Base-by-base conservation (phyloP, 2,329 filamentous ascomycete species). In the Penicillium digitatum region DNA sequence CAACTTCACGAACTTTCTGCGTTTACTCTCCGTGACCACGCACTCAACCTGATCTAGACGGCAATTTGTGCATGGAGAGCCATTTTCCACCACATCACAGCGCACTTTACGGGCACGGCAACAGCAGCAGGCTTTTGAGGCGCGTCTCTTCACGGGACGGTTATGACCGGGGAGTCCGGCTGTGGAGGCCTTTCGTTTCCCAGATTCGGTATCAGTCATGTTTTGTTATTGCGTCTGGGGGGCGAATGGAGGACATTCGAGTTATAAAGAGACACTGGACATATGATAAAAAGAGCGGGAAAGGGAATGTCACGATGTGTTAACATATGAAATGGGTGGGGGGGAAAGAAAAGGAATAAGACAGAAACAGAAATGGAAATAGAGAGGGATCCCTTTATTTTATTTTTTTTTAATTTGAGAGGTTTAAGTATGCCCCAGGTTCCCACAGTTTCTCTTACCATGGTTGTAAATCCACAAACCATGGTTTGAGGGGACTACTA, bases 91-190 rank as follows among this genome's bases (percentile, higher is more conserved):
- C 54, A 96, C 91, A 77, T 96, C 92, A 78, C 92, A 96, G 54
- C 92, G 85, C 39, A 96, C 92, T 73, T 96, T 96, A 69, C 92
- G 86, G 54, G 88, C 86, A 66, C 92, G 84, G 75, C 92, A 96
- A 65, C 88, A 90, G 59, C 90, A 89, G 72, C 92, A 96, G 18
- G 92, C 92, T 65, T 93, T 89, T 10, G 91, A 90, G n/a, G 92
- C 91, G 69, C 92, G 84, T 67, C 91, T 83, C 76, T 96, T 96
- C 50, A 87, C 83, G 51, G 83, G 83, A 55, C 81, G 78, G 67
- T 79, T 72, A 53, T 75, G 73, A 59, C 75, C 75, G 51, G 81
- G 76, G 42, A 86, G 72, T 27, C 82, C 82, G 26, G 82, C 82
- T 54, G 78, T 74, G 38, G 80, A 78, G 40, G 81, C 79, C 65